Percentiles rank a stretch among this genome's conserved stretches.
Evolutionary conservation across 768 basidiomycete genomes (phyloP).

Genomic region (Suillus plorans): DNA sequence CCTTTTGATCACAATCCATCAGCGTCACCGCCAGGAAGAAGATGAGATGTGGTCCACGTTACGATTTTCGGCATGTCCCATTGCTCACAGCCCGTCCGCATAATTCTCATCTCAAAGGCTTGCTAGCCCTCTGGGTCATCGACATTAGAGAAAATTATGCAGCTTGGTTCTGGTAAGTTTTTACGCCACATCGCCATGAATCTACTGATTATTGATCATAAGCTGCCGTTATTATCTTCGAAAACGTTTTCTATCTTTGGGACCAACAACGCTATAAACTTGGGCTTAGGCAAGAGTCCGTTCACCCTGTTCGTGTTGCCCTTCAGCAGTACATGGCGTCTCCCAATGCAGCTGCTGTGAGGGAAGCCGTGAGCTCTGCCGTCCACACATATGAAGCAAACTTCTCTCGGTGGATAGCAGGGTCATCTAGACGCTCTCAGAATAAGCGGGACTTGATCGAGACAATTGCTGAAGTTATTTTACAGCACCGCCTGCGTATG

Average conservation of each 20-base stretch:
- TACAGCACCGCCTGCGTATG: neutral
- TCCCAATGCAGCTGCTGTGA: neutral
- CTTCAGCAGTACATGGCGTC: neutral
- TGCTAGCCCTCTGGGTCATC: neutral
- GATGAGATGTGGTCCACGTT: neutral
- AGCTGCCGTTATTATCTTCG: neutral
- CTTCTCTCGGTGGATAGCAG: neutral
- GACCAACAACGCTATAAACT: no score
- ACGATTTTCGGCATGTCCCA: neutral
- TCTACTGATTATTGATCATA: neutral
- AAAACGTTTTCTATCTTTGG: neutral
- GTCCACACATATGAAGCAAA: neutral
- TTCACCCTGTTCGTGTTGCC: neutral
- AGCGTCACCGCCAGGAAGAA: neutral
- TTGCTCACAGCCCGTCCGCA: neutral
- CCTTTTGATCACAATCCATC: neutral
- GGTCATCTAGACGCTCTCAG: neutral
- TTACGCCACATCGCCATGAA: neutral
- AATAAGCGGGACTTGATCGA: neutral
- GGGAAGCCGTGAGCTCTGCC: neutral
- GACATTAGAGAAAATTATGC: neutral
- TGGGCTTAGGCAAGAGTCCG: neutral
- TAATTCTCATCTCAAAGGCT: neutral
- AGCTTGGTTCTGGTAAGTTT: neutral
- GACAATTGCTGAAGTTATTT: neutral